Conservation (phyloP, 805 yeast species). For the Candida hungchunana region DNA sequence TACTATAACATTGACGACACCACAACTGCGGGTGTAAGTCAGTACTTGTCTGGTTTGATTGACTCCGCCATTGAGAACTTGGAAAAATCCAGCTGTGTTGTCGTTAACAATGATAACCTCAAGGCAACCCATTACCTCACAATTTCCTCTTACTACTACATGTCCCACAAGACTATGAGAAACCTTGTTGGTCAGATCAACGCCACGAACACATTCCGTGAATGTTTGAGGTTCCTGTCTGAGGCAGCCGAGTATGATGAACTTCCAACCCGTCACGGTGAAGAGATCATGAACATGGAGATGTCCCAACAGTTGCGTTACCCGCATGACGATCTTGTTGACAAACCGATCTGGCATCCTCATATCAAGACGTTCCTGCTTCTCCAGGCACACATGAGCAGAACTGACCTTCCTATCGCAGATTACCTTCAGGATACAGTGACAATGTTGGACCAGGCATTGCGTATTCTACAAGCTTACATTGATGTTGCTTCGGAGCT, state of each 20-base stretch:
- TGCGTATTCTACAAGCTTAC: constrained; percentile 90
- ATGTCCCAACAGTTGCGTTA: constrained; percentile 56
- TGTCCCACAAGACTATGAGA: constrained; percentile 86
- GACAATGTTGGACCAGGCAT: constrained; percentile 87
- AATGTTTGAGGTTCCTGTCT: constrained; percentile 87
- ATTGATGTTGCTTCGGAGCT: constrained; percentile 86
- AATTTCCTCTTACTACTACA: constrained; percentile 86
- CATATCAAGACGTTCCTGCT: constrained; percentile 80
- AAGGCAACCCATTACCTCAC: constrained; percentile 75
- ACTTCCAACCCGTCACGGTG: constrained; percentile 56
- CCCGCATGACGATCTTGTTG: constrained; percentile 71
- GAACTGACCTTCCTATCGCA: constrained; percentile 84
- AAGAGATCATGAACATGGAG: constrained; percentile 82
- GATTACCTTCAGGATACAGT: constrained; percentile 94
- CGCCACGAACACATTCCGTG: constrained; percentile 46
- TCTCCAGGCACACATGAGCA: constrained; percentile 85
- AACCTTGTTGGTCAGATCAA: constrained; percentile 52
- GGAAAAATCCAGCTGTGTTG: constrained; percentile 67
- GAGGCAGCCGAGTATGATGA: constrained; percentile 88
- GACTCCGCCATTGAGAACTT: constrained; percentile 66
- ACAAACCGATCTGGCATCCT: constrained; percentile 67
- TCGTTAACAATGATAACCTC: constrained; percentile 40
- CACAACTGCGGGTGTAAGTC: constrained; percentile 72
- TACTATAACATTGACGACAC: constrained; percentile 81
- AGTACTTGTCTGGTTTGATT: constrained; percentile 66